Evolutionary conservation across 495 filamentous ascomycete genomes (phyloP), one percentile per base, ranked within the genome.

Genomic region (Aspergillus panamensis): DNA sequence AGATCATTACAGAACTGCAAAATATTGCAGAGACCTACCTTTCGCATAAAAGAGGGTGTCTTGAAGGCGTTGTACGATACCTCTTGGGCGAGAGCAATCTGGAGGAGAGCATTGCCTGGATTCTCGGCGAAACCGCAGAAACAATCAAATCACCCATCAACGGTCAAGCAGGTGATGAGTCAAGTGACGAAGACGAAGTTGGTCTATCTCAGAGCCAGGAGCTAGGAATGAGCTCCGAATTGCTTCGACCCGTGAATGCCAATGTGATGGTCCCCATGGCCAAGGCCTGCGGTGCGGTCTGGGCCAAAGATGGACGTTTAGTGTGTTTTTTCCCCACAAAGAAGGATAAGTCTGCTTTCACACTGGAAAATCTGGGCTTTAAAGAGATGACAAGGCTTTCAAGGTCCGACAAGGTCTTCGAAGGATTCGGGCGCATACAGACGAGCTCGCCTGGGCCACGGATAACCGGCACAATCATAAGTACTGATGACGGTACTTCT

Each of bases 281-380:
- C 5, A 84, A 84, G 62, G 80, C 72, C 19, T 95, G 89, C 66
- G 89, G 91, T 45, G 88, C 87, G 12, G 75, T 84, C 13, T 96
- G 91, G 77, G 84, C 89, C 14, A 81, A 84, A 48, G 83, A 90
- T 62, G 92, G 92, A 20, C 83, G 82, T 45, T 78, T 97, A 8
- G 83, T 92, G 19, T 95, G 91, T 73, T 95, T 93, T 63, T 95
- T 96, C 63, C 89, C 88, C 3, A 86, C 87, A 8, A 92, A 90
- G 67, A 85, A 87, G 65, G 87, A 91, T 53, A 87, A 84, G 59
- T 80, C 86, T 20, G 80, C 77, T 35, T 82, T 82, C 12, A 64
- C 91, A 12, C 78, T 92, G 25, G 80, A 86, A 35, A 77, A 86
- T 8, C 68, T 86, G 19, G 77, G 80, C 4, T 82, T 87, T 40